These are phyloP conservation scores for Pueraria montana DNA, from an alignment of 306 rosid species.

Conservation along the genomic window DNA sequence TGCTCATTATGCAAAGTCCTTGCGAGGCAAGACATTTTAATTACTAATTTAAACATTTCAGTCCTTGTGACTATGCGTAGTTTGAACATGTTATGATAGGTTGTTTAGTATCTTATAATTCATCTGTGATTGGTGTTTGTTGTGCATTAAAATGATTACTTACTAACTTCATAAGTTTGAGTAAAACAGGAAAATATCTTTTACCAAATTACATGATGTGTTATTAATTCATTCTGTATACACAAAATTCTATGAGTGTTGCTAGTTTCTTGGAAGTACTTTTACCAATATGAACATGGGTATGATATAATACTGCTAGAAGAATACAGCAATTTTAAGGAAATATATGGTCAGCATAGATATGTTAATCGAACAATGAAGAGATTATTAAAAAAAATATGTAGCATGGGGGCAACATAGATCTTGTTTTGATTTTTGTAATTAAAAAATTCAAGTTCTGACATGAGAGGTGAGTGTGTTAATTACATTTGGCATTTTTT, in stretches of 20 bases:
- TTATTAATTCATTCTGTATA: slow-evolving; percentile 1
- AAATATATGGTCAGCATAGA: not conserved
- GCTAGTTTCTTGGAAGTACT: not conserved
- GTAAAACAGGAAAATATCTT: slow-evolving; percentile 5
- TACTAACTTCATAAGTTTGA: not conserved
- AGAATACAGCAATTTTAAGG: not conserved
- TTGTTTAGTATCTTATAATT: not conserved
- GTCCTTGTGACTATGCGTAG: slow-evolving; percentile 10
- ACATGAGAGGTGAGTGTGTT: too few species aligned
- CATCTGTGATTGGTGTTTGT: slow-evolving; percentile 9
- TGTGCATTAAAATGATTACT: slow-evolving; percentile 21
- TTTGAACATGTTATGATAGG: slow-evolving; percentile 13
- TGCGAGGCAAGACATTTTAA: slow-evolving; percentile 68
- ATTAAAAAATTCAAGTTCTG: too few species aligned
- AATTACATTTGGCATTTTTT: too few species aligned
- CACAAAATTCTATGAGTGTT: not conserved
- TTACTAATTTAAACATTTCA: slow-evolving; percentile 28
- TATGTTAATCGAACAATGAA: not conserved
- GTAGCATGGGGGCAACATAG: too few species aligned
- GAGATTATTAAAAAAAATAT: not conserved
- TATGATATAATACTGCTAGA: not conserved
- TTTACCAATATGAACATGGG: not conserved
- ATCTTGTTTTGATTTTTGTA: too few species aligned
- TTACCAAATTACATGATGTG: not conserved
- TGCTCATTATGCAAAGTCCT: slow-evolving; percentile 59